Evolutionary conservation across 257 asterid species (phyloP).

Genomic region (Lycium ferocissimum): DNA sequence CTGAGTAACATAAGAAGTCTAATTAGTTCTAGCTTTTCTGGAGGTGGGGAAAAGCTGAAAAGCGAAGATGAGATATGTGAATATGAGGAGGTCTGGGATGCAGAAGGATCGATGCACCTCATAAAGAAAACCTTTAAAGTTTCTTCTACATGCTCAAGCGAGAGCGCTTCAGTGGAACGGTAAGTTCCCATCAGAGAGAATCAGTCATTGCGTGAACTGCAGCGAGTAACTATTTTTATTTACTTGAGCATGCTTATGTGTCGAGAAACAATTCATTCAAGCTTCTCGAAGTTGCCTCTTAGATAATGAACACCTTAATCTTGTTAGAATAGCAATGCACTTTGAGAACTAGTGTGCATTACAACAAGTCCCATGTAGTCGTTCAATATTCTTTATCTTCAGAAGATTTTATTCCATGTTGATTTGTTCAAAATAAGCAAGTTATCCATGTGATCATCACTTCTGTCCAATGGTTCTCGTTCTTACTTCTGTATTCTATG

Average conservation of each 20-base stretch:
- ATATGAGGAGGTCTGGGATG: conserved; percentile 94
- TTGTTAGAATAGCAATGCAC: background rate
- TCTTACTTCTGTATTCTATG: background rate
- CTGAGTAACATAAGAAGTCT: conserved; percentile 46
- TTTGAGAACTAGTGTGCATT: background rate
- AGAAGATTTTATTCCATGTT: background rate
- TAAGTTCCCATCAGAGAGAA: conserved; percentile 31
- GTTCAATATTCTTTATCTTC: background rate
- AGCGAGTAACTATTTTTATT: background rate
- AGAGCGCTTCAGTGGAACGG: conserved; percentile 66
- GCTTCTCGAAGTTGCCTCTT: background rate
- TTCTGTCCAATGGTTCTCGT: background rate
- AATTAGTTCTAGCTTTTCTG: conserved; percentile 49
- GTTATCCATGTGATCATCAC: background rate
- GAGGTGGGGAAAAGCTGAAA: conserved; percentile 63
- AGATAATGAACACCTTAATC: background rate
- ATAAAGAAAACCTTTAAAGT: conserved; percentile 68
- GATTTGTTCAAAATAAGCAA: background rate
- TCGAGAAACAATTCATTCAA: background rate
- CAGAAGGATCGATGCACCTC: conserved; percentile 98
- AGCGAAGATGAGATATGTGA: conserved; percentile 82
- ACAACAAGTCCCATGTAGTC: background rate
- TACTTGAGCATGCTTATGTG: background rate
- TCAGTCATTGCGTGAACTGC: background rate
- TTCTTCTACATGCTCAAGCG: conserved; percentile 43